phyloP scores from a whole-genome alignment of 768 basidiomycete species.

The Boletus barrowsii region DNA sequence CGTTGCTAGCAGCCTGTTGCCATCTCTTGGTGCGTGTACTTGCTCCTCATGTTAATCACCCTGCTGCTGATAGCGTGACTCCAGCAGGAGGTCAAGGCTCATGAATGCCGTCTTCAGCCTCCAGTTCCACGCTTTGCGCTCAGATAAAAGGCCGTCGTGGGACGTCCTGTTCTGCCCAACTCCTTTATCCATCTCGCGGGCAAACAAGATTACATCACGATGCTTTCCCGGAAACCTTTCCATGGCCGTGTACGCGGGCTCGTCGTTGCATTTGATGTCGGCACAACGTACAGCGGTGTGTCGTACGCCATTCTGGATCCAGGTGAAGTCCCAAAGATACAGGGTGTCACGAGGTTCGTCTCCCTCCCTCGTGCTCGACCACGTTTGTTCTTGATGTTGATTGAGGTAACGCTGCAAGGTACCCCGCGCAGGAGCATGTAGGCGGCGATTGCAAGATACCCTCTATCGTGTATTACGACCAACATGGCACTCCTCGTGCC shows the following conservation, averaged over 20 bases:
- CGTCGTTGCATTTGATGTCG: conserved; percentile 40
- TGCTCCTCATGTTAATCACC: conserved; percentile 10
- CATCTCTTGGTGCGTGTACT: conserved; percentile 2
- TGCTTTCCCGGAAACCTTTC: conserved; percentile 38
- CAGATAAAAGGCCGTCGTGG: conserved; percentile 20
- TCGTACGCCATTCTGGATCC: conserved; percentile 43
- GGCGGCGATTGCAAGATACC: conserved; percentile 49
- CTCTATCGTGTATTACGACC: conserved; percentile 46
- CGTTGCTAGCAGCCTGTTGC: not conserved
- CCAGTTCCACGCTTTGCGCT: not conserved
- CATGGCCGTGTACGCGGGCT: conserved; percentile 35
- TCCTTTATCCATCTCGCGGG: not conserved
- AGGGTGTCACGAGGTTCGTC: conserved; percentile 33
- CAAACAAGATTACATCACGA: conserved; percentile 15
- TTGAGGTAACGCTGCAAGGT: conserved; percentile 18
- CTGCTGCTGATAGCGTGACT: conserved; percentile 11
- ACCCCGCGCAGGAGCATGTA: conserved; percentile 42
- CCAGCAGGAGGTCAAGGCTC: not conserved
- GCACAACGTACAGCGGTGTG: conserved; percentile 41
- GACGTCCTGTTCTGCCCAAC: not conserved
- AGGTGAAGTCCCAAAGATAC: conserved; percentile 34
- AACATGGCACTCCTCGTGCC: conserved; percentile 36
- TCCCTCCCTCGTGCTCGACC: conserved; percentile 13
- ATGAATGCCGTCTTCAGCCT: conserved; percentile 10
- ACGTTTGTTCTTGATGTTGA: conserved; percentile 5